Evolutionary conservation across 352 stramenopile genomes (phyloP).

Genomic region (Blastocystis sp.): DNA sequence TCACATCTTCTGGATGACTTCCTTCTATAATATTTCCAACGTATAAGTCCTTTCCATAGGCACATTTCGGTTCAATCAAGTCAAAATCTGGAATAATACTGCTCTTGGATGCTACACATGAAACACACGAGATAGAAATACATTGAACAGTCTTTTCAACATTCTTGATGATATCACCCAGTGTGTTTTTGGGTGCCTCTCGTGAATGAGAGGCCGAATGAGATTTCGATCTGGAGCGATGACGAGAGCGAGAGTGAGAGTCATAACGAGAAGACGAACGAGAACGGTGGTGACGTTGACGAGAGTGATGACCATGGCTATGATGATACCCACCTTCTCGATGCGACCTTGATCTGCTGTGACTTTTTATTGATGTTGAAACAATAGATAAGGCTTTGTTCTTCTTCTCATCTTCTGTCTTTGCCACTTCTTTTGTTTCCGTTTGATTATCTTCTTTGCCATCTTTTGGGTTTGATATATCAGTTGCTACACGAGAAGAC

Average conservation of each 20-base stretch:
- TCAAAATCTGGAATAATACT: constrained; percentile 32
- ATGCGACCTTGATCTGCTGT: no score
- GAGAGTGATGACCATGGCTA: not conserved
- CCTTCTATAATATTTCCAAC: constrained; percentile 39
- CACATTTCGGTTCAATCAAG: constrained; percentile 33
- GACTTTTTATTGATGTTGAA: no score
- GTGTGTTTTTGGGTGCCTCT: not conserved
- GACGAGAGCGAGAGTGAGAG: not conserved
- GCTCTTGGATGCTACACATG: not conserved
- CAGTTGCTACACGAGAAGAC: no score
- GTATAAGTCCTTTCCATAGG: constrained; percentile 44
- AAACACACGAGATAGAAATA: not conserved
- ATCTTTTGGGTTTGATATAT: no score
- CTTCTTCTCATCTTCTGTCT: no score
- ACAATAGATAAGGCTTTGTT: no score
- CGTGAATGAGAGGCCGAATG: not conserved
- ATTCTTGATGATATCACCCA: constrained; percentile 13
- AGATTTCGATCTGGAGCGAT: not conserved
- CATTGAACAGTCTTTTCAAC: not conserved
- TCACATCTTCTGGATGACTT: constrained; percentile 19
- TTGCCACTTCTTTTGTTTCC: not conserved
- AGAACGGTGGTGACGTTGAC: not conserved
- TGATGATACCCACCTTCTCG: not conserved
- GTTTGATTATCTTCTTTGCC: not conserved
- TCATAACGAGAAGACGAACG: not conserved